Conservation (phyloP, 2,329 filamentous ascomycete species). For the Neonectria punicea region DNA sequence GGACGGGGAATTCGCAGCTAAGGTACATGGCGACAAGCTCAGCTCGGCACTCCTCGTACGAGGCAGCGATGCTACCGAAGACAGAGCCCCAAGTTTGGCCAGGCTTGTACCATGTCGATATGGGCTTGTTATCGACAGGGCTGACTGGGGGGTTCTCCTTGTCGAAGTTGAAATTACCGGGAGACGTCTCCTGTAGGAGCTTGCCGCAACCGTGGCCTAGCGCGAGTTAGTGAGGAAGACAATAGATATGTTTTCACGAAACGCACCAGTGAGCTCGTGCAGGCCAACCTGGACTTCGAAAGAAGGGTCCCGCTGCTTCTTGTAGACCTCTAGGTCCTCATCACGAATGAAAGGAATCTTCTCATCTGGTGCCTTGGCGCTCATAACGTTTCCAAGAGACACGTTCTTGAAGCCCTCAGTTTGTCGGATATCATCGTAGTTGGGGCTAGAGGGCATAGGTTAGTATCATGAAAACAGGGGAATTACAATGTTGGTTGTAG, state of each 20-base stretch:
- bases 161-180: conserved; percentile 90
- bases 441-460: conserved; percentile 54
- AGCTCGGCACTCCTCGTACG: conserved; percentile 94
- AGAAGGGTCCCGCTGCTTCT: conserved; percentile 83
- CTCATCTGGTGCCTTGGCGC: conserved; percentile 91
- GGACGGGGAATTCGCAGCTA: conserved; percentile 86
- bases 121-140: conserved; percentile 78
- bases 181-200: conserved; percentile 86
- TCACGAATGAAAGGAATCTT: conserved; percentile 89
- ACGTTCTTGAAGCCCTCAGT: conserved; percentile 92
- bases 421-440: conserved; percentile 83
- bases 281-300: conserved; percentile 97
- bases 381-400: conserved; percentile 91
- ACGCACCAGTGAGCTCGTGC: conserved; percentile 77
- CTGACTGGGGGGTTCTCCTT: conserved; percentile 81
- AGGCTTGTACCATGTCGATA: conserved; percentile 91
- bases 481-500: not conserved
- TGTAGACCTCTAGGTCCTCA: conserved; percentile 80
- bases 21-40: conserved; percentile 95
- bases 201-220: conserved; percentile 90
- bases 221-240: conserved; percentile 23
- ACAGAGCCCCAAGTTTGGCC: conserved; percentile 95
- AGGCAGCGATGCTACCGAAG: conserved; percentile 86
- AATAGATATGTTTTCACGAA: not conserved
- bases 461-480: conserved; percentile 4